Evolutionary conservation across 306 rosid genomes (phyloP).

Genomic region (Prosopis cineraria): DNA sequence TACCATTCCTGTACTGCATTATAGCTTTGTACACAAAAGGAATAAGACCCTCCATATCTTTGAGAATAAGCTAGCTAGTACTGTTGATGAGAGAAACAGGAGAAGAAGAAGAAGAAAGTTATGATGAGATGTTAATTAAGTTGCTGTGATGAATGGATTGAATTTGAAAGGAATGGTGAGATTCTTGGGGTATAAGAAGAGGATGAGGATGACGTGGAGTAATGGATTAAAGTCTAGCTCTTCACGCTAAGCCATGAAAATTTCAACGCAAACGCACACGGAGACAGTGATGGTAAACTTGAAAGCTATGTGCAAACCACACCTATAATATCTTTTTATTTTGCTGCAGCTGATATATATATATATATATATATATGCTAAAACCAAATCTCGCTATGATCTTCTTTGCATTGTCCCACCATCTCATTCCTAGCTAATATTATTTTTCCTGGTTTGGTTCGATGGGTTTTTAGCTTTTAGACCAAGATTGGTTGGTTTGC

Average conservation of each 20-base stretch:
- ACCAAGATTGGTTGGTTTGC: slow-evolving; percentile 49
- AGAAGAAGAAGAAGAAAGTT: slow-evolving; percentile 19
- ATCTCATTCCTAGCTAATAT: neutral
- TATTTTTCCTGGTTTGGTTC: slow-evolving; percentile 8
- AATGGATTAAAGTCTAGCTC: slow-evolving; percentile 59
- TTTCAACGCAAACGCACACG: slow-evolving; percentile 55
- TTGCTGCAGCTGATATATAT: slow-evolving; percentile 14
- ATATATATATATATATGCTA: slow-evolving; percentile 7
- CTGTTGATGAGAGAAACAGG: slow-evolving; percentile 18
- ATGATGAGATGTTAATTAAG: slow-evolving; percentile 4
- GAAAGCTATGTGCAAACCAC: slow-evolving; percentile 61
- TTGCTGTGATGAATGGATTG: neutral
- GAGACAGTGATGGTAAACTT: slow-evolving; percentile 31
- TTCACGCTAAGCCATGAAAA: slow-evolving; percentile 56
- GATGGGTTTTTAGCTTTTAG: slow-evolving; percentile 34
- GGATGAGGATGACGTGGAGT: slow-evolving; percentile 63
- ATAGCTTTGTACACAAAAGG: slow-evolving; percentile 85
- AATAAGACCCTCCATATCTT: slow-evolving; percentile 84
- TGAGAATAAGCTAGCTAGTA: neutral
- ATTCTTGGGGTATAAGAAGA: slow-evolving; percentile 40
- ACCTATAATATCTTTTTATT: neutral
- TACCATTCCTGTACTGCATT: slow-evolving; percentile 67
- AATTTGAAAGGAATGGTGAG: slow-evolving; percentile 31
- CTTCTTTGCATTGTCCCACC: slow-evolving; percentile 29
- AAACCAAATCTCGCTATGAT: slow-evolving; percentile 36